These are phyloP conservation scores for Cladophialophora bantiana DNA, from an alignment of 2,329 filamentous ascomycete species.

Conservation along the genomic window DNA sequence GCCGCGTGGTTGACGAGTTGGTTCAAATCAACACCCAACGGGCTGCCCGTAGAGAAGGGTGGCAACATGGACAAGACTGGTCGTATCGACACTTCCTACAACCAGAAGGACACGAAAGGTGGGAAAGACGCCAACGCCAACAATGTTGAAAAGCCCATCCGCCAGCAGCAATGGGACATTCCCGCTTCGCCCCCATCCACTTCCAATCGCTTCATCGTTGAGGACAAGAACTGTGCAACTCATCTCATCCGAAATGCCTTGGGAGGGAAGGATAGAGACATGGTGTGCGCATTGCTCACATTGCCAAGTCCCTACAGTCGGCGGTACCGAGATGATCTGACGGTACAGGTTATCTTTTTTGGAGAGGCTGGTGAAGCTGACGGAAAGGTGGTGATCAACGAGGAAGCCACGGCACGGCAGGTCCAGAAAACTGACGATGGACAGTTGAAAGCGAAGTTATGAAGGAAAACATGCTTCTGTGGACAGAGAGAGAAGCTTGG, in stretches of 20 bases:
- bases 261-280: conserved; percentile 90
- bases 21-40: conserved; percentile 56
- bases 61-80: conserved; percentile 63
- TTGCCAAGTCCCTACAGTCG: conserved; percentile 89
- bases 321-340: conserved; percentile 92
- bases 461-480: neutral
- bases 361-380: conserved; percentile 74
- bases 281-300: conserved; percentile 89
- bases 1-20: conserved; percentile 74
- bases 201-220: conserved; percentile 77
- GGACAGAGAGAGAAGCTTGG: neutral
- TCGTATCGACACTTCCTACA: conserved; percentile 46
- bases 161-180: conserved; percentile 89
- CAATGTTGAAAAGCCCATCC: conserved; percentile 69
- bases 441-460: conserved; percentile 57
- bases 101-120: conserved; percentile 17
- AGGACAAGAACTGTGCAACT: conserved; percentile 95
- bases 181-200: conserved; percentile 62
- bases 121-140: conserved; percentile 13
- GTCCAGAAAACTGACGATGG: conserved; percentile 43
- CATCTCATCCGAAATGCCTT: conserved; percentile 95
- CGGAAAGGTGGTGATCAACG: conserved; percentile 81
- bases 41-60: conserved; percentile 76
- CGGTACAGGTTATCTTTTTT: conserved; percentile 98
- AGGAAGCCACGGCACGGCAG: conserved; percentile 77